phyloP scores from a whole-genome alignment of 208 protist species.

The Entamoeba histolytica region DNA sequence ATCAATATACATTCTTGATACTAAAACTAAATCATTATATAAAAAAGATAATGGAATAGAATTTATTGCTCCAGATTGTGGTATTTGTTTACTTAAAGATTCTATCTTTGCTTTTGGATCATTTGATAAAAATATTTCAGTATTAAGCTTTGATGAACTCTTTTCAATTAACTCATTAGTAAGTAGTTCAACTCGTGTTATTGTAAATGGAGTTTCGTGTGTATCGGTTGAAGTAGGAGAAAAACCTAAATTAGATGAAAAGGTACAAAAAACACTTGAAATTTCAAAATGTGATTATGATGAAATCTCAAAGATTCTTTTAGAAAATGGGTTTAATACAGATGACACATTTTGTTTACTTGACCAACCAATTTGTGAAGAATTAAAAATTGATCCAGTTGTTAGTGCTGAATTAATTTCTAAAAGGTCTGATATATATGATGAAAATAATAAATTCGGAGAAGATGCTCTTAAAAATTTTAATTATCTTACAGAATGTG shows the following conservation, averaged over 20 bases:
- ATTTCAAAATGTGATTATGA: not conserved
- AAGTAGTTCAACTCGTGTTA: not conserved
- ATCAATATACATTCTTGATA: not conserved
- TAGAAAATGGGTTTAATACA: not conserved
- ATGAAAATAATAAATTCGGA: not conserved
- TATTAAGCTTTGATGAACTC: not conserved
- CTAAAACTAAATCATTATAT: not conserved
- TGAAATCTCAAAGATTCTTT: not conserved
- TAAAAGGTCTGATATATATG: not conserved
- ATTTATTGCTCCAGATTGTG: not conserved
- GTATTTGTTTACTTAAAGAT: not conserved
- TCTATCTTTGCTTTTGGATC: not conserved
- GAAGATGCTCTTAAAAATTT: not conserved
- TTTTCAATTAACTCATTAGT: not conserved
- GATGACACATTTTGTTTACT: not conserved
- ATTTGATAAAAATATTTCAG: not conserved
- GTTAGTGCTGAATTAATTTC: not conserved
- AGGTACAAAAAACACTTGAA: not conserved
- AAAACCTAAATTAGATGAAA: not conserved
- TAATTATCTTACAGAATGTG: not conserved
- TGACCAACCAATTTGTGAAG: not conserved
- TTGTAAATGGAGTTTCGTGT: not conserved
- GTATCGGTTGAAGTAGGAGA: not conserved
- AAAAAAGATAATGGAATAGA: not conserved
- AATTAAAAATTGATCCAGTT: not conserved